Percentiles rank a stretch among this genome's conserved stretches.
Conservation (phyloP, 805 yeast genomes). For the Candida takata region DNA sequence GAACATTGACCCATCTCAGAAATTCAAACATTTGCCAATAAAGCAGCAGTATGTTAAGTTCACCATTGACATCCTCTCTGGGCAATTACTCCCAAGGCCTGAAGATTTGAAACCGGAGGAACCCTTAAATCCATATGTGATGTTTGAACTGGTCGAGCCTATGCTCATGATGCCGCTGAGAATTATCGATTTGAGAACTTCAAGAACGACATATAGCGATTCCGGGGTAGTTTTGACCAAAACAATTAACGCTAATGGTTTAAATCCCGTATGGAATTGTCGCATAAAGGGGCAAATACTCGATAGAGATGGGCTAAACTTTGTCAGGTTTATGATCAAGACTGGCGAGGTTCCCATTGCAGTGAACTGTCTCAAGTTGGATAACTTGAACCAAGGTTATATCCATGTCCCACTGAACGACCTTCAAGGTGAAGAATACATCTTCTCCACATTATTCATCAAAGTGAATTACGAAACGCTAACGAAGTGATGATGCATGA, state of each 20-base stretch:
- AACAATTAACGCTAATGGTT: conserved; percentile 61
- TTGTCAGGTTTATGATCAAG: conserved; percentile 47
- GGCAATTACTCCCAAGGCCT: conserved; percentile 77
- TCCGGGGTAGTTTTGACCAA: conserved; percentile 16
- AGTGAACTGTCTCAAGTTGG: conserved; percentile 49
- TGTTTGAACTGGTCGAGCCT: conserved; percentile 53
- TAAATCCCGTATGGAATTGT: conserved; percentile 79
- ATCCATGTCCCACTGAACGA: conserved; percentile 77
- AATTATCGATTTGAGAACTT: conserved; percentile 8
- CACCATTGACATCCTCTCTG: conserved; percentile 56
- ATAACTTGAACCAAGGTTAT: conserved; percentile 68
- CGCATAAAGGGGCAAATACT: conserved; percentile 35
- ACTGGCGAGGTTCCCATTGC: conserved; percentile 45
- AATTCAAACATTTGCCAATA: conserved; percentile 13
- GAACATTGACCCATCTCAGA: conserved; percentile 19
- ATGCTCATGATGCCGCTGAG: conserved; percentile 10
- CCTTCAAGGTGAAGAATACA: conserved; percentile 70
- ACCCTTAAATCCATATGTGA: conserved; percentile 53
- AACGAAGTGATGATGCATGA: background rate
- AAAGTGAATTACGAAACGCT: conserved; percentile 16
- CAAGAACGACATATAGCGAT: background rate
- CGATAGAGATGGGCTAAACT: conserved; percentile 41
- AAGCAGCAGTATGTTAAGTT: conserved; percentile 14
- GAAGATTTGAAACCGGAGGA: conserved; percentile 39
- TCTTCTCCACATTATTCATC: conserved; percentile 50